Evolutionary conservation across 2,329 filamentous ascomycete genomes (phyloP).

Genomic region (Dendrostoma leiphaemia): DNA sequence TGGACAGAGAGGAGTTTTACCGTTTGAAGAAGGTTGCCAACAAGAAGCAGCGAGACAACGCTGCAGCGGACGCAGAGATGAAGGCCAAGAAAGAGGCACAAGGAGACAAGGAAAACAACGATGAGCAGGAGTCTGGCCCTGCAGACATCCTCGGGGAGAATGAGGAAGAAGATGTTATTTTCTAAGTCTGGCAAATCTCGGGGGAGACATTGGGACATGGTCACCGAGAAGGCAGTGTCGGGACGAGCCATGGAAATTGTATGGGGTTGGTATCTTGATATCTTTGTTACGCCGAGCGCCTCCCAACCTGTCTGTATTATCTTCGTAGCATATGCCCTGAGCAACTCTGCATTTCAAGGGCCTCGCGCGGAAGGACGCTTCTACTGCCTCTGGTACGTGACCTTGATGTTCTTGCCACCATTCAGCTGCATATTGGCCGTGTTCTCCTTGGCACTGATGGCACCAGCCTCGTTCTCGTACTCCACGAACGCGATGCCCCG

Average conservation of each 20-base stretch:
- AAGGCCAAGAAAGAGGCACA: constrained; percentile 65
- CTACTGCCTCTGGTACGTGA: constrained; percentile 92
- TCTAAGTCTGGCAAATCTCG: constrained; percentile 49
- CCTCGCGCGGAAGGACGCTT: not conserved
- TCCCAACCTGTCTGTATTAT: constrained; percentile 10
- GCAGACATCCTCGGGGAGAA: constrained; percentile 70
- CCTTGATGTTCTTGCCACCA: constrained; percentile 78
- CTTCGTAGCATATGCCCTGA: not conserved
- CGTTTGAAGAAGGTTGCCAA: constrained; percentile 90
- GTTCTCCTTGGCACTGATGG: constrained; percentile 91
- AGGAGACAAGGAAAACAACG: constrained; percentile 36
- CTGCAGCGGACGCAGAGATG: constrained; percentile 70
- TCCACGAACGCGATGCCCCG: constrained; percentile 94
- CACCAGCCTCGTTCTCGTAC: constrained; percentile 85
- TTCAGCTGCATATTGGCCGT: constrained; percentile 82
- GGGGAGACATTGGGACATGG: not conserved
- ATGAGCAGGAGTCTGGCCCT: constrained; percentile 41
- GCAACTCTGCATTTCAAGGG: not conserved
- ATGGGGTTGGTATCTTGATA: constrained; percentile 23
- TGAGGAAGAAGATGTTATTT: constrained; percentile 85
- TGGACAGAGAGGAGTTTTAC: constrained; percentile 98
- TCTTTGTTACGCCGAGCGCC: constrained; percentile 8
- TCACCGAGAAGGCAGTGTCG: not conserved
- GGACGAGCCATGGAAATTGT: constrained; percentile 10
- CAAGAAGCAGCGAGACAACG: constrained; percentile 78